Percentiles rank a stretch among this genome's conserved stretches.
Evolutionary conservation across 164 flowering plant species (phyloP).

Genomic region (Euptelea pleiosperma): DNA sequence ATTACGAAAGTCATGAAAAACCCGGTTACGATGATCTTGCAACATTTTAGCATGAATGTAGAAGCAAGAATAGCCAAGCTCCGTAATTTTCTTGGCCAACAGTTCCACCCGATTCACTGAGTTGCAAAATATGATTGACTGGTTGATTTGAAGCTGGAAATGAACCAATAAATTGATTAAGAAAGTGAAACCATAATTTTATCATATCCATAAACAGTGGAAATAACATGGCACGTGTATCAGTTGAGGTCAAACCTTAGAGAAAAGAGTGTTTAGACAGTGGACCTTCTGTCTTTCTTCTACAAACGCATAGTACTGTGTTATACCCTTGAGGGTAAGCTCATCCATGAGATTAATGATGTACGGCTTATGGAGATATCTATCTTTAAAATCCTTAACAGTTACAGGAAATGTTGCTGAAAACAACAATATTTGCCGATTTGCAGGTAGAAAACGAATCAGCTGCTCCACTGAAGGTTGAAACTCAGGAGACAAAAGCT

Average conservation of each 20-base stretch:
- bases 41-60: conserved; percentile 99
- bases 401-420: conserved; percentile 99
- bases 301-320: conserved; percentile 96
- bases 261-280: conserved; percentile 93
- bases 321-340: conserved; percentile 98
- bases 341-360: conserved; percentile 97
- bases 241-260: conserved; percentile 60
- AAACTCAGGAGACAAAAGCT: conserved; percentile 92
- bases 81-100: conserved; percentile 96
- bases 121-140: conserved; percentile 96
- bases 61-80: conserved; percentile 97
- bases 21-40: conserved; percentile 97
- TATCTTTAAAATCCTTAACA: conserved; percentile 89
- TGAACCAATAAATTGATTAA: not conserved
- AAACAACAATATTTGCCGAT: conserved; percentile 88
- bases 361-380: conserved; percentile 77
- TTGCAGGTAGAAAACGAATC: conserved; percentile 65
- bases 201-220: conserved; percentile 7
- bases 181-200: not conserved
- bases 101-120: conserved; percentile 96
- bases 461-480: conserved; percentile 93
- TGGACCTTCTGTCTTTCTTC: conserved; percentile 98
- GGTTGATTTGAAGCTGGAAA: conserved; percentile 97
- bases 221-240: not conserved
- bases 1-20: conserved; percentile 97